Evolutionary conservation across 345 rosid species (phyloP), one percentile per base, ranked within the genome.

Genomic region (Linum tenue): DNA sequence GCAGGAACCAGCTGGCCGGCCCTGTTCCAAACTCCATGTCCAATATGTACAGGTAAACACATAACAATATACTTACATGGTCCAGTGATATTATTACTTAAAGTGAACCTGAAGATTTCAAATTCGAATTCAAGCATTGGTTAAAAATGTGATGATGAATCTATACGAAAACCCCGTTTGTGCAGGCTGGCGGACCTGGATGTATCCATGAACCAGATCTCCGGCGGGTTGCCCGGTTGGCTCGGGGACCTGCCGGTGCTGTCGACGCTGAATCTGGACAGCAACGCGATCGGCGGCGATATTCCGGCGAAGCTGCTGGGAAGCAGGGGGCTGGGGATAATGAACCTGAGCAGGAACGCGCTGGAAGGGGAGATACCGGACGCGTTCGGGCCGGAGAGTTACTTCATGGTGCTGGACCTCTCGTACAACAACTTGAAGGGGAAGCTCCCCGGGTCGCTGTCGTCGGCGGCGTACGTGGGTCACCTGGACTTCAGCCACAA

Each of bases 401-500:
- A 92, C 56, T 90, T 86, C 64, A 80, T 80, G 89, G 89, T 75
- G 41, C 82, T 92, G 31, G 98, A 92, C 76, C 67, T 92, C 69
- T 92, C 98, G 1, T 65, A 76, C 68, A 92, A 92, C 64, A 80
- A 63, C 1, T 59, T 90, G 53, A 76, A 81, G 73, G 98, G 98
- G 15, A 74, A 82, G 56, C 75, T 92, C 55, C 98, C 97, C 5
- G 57, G 62, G 43, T 76, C 98, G 7, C 62, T 92, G 22, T 73
- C 87, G 5, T 80, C 89, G 61, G 79, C 89, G 1, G 73, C 70
- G 17, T 92, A 73, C 66, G 69, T 92, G 55, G 97, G 98, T 1
- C 97, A 90, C 68, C 56, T 90, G 60, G 98, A 92, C 75, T 67
- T 92, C 64, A 92, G 98, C 76, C 83, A 90, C 59, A 92, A 92